Conservation (phyloP, 129 eudicot genomes). For the Flaveria linearis region DNA sequence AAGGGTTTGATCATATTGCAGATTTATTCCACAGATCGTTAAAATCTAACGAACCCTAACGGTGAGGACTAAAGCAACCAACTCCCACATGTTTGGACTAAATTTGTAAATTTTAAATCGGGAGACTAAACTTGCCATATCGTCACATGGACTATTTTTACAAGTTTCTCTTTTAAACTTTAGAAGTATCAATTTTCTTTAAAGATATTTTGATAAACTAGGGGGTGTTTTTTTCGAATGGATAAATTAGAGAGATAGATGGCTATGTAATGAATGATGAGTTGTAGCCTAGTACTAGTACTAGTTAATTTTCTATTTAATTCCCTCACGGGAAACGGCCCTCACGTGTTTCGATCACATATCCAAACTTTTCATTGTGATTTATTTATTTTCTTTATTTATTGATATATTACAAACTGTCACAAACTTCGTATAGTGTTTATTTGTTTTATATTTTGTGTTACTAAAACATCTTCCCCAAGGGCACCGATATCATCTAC, state of each 20-base stretch:
- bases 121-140: too few relatives aligned
- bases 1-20: too few relatives aligned
- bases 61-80: too few relatives aligned
- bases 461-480: too few relatives aligned
- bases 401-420: neutral
- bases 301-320: constrained; percentile 31
- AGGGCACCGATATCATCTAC: too few relatives aligned
- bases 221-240: neutral
- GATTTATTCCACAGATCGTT: too few relatives aligned
- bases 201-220: neutral
- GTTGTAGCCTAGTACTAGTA: constrained; percentile 4
- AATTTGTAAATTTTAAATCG: too few relatives aligned
- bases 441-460: neutral
- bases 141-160: too few relatives aligned
- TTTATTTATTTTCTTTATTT: constrained; percentile 23
- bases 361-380: constrained; percentile 32
- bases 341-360: constrained; percentile 13
- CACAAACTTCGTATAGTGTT: neutral
- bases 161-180: neutral
- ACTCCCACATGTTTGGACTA: too few relatives aligned
- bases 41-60: too few relatives aligned
- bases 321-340: constrained; percentile 38
- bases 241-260: constrained; percentile 18
- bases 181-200: neutral
- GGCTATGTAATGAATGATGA: constrained; percentile 19